Percentiles rank a stretch among this genome's conserved stretches.
These are phyloP conservation scores for Clathrospora elynae DNA, from an alignment of 2,329 filamentous ascomycete species.

Conservation along the genomic window DNA sequence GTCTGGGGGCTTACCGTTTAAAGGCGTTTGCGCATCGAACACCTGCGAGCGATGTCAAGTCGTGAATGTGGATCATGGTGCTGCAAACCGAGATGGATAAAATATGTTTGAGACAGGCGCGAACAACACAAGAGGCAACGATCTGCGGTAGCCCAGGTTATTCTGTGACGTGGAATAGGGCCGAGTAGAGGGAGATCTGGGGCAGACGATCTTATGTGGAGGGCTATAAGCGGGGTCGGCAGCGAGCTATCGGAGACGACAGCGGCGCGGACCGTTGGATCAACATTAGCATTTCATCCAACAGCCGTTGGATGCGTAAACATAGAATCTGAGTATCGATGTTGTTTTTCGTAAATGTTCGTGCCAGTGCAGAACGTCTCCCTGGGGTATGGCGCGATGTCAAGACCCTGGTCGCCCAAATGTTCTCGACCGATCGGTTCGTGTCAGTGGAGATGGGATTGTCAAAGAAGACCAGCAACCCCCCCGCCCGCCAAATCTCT, in stretches of 20 bases:
- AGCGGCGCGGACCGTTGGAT: constrained; percentile 25
- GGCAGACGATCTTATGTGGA: neutral
- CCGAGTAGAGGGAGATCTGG: too few relatives aligned
- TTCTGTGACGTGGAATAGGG: too few relatives aligned
- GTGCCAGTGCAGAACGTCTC: too few relatives aligned
- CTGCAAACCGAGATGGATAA: neutral
- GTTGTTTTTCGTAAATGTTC: constrained; percentile 1
- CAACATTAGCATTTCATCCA: constrained; percentile 7
- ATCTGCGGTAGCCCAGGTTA: neutral
- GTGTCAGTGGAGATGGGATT: too few relatives aligned
- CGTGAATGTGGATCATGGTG: neutral
- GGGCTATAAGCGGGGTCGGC: neutral
- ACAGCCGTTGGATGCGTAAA: constrained; percentile 5
- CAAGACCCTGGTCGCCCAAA: too few relatives aligned
- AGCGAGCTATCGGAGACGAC: constrained; percentile 11
- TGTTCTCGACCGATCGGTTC: too few relatives aligned
- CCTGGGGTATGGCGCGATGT: too few relatives aligned
- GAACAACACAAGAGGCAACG: too few relatives aligned
- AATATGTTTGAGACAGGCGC: neutral
- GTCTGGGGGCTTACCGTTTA: too few relatives aligned
- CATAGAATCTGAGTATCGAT: neutral
- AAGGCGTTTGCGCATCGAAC: too few relatives aligned
- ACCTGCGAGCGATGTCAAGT: neutral
- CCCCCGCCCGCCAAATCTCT: too few relatives aligned
- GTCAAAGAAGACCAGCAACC: too few relatives aligned